Evolutionary conservation across 192 early-diverging fungal genomes (phyloP).

Genomic region (Entomortierella parvispora): DNA sequence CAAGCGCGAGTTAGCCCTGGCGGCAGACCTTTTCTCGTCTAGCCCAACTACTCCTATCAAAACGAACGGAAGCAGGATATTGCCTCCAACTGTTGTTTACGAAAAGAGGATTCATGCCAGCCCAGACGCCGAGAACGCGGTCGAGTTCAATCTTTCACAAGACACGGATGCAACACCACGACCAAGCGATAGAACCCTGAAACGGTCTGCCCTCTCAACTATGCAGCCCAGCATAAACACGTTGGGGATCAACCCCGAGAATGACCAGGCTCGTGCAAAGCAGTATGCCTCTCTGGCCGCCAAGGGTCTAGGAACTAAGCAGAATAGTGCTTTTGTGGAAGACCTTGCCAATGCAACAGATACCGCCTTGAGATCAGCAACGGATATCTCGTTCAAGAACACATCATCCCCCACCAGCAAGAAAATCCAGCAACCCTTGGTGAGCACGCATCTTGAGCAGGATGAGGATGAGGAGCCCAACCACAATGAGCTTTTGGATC

Average conservation of each 20-base stretch:
- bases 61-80: background rate
- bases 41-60: background rate
- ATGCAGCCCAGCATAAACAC: background rate
- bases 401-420: slow-evolving; percentile 2
- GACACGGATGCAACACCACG: slow-evolving; percentile 29
- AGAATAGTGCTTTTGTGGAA: slow-evolving; percentile 38
- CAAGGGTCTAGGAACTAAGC: slow-evolving; percentile 18
- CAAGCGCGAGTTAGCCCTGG: slow-evolving; percentile 31
- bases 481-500: too few relatives aligned
- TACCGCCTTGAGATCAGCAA: slow-evolving; percentile 27
- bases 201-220: background rate
- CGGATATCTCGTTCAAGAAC: slow-evolving; percentile 27
- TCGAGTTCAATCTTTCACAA: slow-evolving; percentile 1
- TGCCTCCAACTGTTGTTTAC: slow-evolving; percentile 20
- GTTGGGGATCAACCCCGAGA: slow-evolving; percentile 18
- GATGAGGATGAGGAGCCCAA: background rate
- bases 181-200: slow-evolving; percentile 1
- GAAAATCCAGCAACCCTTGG: background rate
- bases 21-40: slow-evolving; percentile 11
- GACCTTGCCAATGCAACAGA: slow-evolving; percentile 34
- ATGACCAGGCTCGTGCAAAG: slow-evolving; percentile 10
- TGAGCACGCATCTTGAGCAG: background rate
- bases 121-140: background rate
- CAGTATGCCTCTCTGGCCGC: slow-evolving; percentile 25
- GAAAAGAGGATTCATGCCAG: too few relatives aligned